Conservation (phyloP, 306 rosid genomes). For the Bauhinia variegata region DNA sequence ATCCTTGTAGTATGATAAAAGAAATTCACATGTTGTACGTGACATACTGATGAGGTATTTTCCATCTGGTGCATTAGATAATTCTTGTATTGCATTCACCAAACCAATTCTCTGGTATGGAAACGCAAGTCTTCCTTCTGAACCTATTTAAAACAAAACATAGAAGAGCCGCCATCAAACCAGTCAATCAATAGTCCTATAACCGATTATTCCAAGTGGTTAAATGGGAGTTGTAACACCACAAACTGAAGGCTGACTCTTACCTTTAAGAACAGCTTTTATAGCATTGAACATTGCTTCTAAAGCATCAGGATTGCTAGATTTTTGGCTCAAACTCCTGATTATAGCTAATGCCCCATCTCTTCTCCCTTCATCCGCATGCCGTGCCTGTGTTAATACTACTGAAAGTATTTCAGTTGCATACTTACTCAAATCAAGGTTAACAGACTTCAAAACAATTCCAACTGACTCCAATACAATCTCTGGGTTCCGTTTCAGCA, state of each 20-base stretch:
- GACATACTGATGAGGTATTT: conserved; percentile 64
- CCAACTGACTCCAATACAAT: conserved; percentile 90
- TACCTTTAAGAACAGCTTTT: conserved; percentile 88
- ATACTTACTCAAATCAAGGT: conserved; percentile 91
- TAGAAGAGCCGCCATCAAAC: conserved; percentile 18
- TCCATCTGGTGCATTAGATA: conserved; percentile 82
- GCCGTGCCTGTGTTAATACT: conserved; percentile 80
- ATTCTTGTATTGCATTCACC: conserved; percentile 78
- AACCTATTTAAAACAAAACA: conserved; percentile 57
- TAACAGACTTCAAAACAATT: conserved; percentile 73
- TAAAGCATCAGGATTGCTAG: conserved; percentile 87
- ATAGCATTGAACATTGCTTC: conserved; percentile 78
- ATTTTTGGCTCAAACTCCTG: conserved; percentile 72
- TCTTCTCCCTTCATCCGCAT: conserved; percentile 88
- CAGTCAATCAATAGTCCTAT: conserved; percentile 24
- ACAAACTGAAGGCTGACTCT: conserved; percentile 16
- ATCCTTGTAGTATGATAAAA: conserved; percentile 77
- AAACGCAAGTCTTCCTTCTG: conserved; percentile 94
- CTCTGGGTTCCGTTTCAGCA: conserved; percentile 98
- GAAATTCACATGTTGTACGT: conserved; percentile 65
- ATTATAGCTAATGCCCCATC: conserved; percentile 69
- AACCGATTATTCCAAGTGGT: conserved; percentile 21
- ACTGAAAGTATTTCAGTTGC: conserved; percentile 81
- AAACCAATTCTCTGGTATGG: conserved; percentile 95
- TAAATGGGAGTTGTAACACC: conserved; percentile 9